Conservation (phyloP, 2,329 filamentous ascomycete genomes). For the Aureobasidium sp. region DNA sequence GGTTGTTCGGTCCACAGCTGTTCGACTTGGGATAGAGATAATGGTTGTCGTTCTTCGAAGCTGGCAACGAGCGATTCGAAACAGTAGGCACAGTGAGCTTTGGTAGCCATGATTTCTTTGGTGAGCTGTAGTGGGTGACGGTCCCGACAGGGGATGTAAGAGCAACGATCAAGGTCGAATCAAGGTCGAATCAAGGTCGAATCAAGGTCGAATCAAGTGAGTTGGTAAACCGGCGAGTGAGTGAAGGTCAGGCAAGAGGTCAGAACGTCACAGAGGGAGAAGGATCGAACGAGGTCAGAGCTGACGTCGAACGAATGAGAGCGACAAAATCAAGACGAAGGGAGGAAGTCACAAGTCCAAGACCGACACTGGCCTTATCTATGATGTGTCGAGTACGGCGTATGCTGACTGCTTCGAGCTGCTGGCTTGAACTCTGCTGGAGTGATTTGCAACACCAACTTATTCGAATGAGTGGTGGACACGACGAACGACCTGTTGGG, state of each 20-base stretch:
- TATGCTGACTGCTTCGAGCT: background rate
- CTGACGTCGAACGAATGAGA: background rate
- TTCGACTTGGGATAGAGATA: conserved; percentile 62
- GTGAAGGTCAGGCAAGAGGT: background rate
- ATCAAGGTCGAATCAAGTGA: background rate
- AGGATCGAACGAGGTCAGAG: background rate
- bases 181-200: too few species aligned
- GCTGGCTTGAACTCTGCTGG: background rate
- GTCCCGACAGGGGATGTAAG: background rate
- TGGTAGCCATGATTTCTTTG: conserved; percentile 59
- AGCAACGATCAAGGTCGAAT: background rate
- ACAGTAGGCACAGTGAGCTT: conserved; percentile 82
- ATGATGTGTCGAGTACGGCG: background rate
- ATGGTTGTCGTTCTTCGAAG: conserved; percentile 60
- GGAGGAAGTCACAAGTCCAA: background rate
- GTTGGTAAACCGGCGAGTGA: background rate
- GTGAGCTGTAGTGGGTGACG: background rate
- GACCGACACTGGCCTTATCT: background rate
- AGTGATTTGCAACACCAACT: too few species aligned
- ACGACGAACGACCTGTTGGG: background rate
- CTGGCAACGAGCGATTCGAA: conserved; percentile 78
- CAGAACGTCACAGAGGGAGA: background rate
- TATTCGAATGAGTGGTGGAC: too few species aligned
- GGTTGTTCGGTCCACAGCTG: conserved; percentile 52
- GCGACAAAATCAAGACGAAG: background rate